Evolutionary conservation across 352 stramenopile species (phyloP).

Genomic region (Halophytophthora batemanensis): DNA sequence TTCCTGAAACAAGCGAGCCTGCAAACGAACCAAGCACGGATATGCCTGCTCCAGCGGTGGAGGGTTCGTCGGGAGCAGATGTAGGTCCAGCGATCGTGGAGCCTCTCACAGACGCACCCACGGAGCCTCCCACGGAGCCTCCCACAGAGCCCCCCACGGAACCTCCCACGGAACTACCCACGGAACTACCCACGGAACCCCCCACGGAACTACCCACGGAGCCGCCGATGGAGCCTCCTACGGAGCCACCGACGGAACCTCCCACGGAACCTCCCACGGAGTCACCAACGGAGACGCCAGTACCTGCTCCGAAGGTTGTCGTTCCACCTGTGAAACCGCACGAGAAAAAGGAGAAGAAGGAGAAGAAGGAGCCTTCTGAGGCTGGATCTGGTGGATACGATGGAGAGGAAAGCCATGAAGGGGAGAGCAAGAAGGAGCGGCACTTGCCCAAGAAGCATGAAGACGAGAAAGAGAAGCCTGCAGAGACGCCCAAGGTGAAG

Average conservation of each 20-base stretch:
- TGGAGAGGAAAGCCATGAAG: background rate
- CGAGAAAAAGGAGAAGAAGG: slow-evolving; percentile 19
- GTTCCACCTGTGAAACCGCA: slow-evolving; percentile 2
- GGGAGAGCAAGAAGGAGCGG: slow-evolving; percentile 6
- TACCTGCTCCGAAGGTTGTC: background rate
- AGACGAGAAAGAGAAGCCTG: slow-evolving; percentile 10
- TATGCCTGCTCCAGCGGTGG: no score
- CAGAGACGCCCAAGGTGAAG: slow-evolving; percentile 6
- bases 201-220: background rate
- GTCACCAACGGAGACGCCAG: slow-evolving; percentile 1
- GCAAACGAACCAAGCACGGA: no score
- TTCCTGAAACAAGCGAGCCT: no score
- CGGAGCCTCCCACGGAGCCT: no score
- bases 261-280: background rate
- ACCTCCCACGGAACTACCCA: slow-evolving; percentile 1
- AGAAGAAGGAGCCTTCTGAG: slow-evolving; percentile 6
- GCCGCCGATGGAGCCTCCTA: background rate
- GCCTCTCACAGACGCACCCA: no score
- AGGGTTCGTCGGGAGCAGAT: no score
- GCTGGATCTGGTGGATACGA: background rate
- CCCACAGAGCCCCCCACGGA: slow-evolving; percentile 8
- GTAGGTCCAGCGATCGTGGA: no score
- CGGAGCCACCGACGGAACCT: background rate
- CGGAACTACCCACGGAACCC: background rate
- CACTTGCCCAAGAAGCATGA: slow-evolving; percentile 1